These are phyloP conservation scores for Tagetes patula DNA, from an alignment of 129 eudicot species.

Conservation along the genomic window DNA sequence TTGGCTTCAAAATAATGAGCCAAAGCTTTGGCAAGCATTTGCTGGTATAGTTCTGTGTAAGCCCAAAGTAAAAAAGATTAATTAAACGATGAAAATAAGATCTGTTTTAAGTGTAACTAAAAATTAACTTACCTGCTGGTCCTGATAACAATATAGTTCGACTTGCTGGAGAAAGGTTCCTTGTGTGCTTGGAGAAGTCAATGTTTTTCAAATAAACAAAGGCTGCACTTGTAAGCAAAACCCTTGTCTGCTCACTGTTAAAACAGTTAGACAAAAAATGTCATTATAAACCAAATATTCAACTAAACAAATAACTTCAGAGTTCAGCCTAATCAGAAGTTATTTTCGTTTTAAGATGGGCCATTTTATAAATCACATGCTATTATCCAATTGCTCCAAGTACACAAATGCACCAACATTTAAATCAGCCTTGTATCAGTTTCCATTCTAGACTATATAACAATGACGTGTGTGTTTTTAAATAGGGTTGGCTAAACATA, in stretches of 20 bases:
- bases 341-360: neutral
- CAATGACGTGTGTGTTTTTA: neutral
- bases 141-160: slow-evolving; percentile 95
- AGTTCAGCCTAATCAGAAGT: neutral
- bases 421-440: neutral
- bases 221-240: slow-evolving; percentile 83
- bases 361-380: neutral
- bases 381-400: neutral
- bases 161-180: slow-evolving; percentile 94
- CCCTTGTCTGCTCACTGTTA: slow-evolving; percentile 83
- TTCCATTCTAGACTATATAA: neutral
- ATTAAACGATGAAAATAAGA: slow-evolving; percentile 5
- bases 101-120: neutral
- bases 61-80: neutral
- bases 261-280: neutral
- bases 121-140: slow-evolving; percentile 61
- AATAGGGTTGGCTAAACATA: no score
- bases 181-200: slow-evolving; percentile 75
- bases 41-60: slow-evolving; percentile 74
- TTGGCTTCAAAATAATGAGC: slow-evolving; percentile 89
- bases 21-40: slow-evolving; percentile 92
- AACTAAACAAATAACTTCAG: neutral
- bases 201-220: slow-evolving; percentile 71
- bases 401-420: neutral
- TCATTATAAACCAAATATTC: slow-evolving; percentile 7